Base-by-base conservation (phyloP, 306 rosid genomes). In the Prunus mongolica region DNA sequence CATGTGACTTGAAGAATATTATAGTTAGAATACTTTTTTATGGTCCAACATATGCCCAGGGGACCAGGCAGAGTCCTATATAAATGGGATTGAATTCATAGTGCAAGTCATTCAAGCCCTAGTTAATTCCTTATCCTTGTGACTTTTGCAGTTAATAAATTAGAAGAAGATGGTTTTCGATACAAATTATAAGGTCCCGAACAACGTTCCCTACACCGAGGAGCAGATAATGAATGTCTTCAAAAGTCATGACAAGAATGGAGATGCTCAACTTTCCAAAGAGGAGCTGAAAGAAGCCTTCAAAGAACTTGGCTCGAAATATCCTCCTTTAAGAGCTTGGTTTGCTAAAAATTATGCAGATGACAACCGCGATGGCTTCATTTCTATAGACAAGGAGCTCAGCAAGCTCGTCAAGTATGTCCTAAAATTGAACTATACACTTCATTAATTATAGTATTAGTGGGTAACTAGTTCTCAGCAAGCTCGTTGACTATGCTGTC, bases 181-280 rank as follows among this genome's bases (percentile, higher is more conserved):
- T 6, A 7, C 9, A 38, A 38, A 2, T 8, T 0, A 0, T 8
- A 25, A 60, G 32, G 6, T 13, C n/a, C 1, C 1, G n/a, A 30
- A 0, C 15, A 38, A 38, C 2, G 20, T 8, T 0, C 69, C 47
- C 24, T 32, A 34, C 69, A 18, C 68, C 3, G 14, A 32, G 14
- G 47, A 32, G 7, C 8, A 8, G 46, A 64, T 64, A 3, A 16
- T 1, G 47, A 9, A 3, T 5, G 1, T 32, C 9, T 32, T 64
- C 47, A 64, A 30, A 32, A 32, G 46, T 18, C 18, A 3, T 4
- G 68, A 64, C 68, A 32, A 64, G 68, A 2, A 64, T 46, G 3
- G 14, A 7, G 46, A 64, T 19, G 47, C 8, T 24, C 68, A 16
- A 64, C 68, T 64, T 22, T 63, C 68, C 68, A 30, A 6, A 8